These are phyloP conservation scores for Neoscytalidium dimidiatum DNA, from an alignment of 2,329 filamentous ascomycete genomes.

Conservation along the genomic window DNA sequence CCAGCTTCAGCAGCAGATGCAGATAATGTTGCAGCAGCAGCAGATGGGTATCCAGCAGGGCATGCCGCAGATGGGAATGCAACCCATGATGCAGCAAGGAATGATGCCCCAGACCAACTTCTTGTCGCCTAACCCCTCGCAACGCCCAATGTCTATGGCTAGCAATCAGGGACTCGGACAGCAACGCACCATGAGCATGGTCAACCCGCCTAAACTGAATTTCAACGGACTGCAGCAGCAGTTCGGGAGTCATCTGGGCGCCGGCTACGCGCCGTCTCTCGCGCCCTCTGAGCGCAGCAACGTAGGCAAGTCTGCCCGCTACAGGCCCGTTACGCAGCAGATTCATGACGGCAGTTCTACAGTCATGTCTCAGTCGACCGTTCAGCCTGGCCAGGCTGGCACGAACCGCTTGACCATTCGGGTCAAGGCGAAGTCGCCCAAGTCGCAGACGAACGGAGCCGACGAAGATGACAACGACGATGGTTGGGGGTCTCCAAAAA, in stretches of 20 bases:
- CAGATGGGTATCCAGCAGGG: conserved; percentile 55
- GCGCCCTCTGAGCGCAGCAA: conserved; percentile 96
- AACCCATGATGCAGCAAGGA: conserved; percentile 45
- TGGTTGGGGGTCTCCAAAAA: conserved; percentile 18
- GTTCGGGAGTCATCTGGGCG: conserved; percentile 21
- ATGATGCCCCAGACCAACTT: conserved; percentile 34
- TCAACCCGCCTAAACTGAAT: conserved; percentile 61
- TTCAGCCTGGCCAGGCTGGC: conserved; percentile 9
- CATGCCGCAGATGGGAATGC: conserved; percentile 30
- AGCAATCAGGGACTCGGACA: conserved; percentile 11
- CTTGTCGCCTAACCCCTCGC: conserved; percentile 19
- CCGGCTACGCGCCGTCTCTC: conserved; percentile 82
- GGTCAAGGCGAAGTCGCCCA: conserved; percentile 13
- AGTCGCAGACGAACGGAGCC: neutral
- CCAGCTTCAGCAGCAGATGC: conserved; percentile 24
- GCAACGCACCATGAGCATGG: conserved; percentile 19
- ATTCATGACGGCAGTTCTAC: conserved; percentile 20
- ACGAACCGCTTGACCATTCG: conserved; percentile 14
- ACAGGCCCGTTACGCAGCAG: conserved; percentile 74
- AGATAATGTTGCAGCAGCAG: conserved; percentile 70
- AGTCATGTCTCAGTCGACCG: conserved; percentile 17
- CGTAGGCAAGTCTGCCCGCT: conserved; percentile 83
- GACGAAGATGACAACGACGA: conserved; percentile 17
- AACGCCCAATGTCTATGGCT: conserved; percentile 52
- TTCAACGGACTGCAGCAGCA: conserved; percentile 67